Base-by-base conservation (phyloP, 164 flowering plant species). In the Vitis cinerea region DNA sequence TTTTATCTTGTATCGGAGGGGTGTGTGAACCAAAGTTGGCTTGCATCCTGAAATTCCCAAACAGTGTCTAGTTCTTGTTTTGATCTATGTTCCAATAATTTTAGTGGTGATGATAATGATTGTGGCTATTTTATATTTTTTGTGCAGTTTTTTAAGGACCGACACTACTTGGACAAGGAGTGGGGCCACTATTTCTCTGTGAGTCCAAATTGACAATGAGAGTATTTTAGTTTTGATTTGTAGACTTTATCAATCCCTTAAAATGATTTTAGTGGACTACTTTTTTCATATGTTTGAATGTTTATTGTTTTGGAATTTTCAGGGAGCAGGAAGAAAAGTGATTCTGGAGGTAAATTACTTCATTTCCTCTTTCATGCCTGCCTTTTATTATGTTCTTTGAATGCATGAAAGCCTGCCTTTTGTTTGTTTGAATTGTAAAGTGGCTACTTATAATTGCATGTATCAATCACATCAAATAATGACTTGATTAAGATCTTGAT, bases 141-240 rank as follows among this genome's bases (percentile, higher is more conserved):
- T 60, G 29, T 15, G 60, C 87, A 95, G 99, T 95, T 95, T 80
- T 95, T 95, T 77, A 95, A 95, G 78, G 98, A 95, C 68, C 86
- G 98, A 12, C 98, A 95, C 64, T 95, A 95, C 83, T 78, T 95
- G 83, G 94, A 88, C 79, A 95, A 93, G 79, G 99, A 95, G 74
- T 95, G 99, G 99, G 97, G 94, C 52, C 71, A 31, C 19, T 86
- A 87, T 78, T 95, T 95, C 68, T 65, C 81, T 74, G 99, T 92
- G 74, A 89, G 92, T 85, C 11, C 23, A 19, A 50, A 59, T 10
- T 19, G 19, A 44, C 5, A 30, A n/a, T 4, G 12, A 2, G n/a
- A 9, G 15, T 16, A 4, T 11, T 47, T 44, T 23, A 10, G 52
- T 57, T 49, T 23, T 23, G 27, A 9, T n/a, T 23, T 66, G 53